Base-by-base conservation (phyloP, 2,329 filamentous ascomycete genomes). In the Allantophomopsis lycopodina region DNA sequence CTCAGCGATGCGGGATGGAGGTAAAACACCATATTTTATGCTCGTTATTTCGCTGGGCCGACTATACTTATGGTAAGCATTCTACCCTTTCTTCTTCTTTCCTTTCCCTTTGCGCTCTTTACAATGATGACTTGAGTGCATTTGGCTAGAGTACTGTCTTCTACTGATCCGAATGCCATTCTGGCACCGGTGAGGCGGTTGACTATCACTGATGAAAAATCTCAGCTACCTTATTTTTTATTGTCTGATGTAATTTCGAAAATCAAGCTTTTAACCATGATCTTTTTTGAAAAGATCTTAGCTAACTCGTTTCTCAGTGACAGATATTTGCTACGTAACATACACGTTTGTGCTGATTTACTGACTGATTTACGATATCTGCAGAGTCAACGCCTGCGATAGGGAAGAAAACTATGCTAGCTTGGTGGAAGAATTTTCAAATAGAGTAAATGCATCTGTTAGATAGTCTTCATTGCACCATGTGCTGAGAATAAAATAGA, bases 61-160 rank as follows among this genome's bases (percentile, higher is more conserved):
- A 32, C 35, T 34, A 47, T 51, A 35, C 20, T 46, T 36, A 41
- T 51, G 45, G 50, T 55, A 46, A 52, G 51, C 43, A 14, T 14
- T 38, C 5, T 31, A 32, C 17, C 12, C 6, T 36, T 28, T 47
- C 12, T 45, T 43, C 36, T 32, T 20, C 34, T 36, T 28, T 47
- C 12, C 44, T 43, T 36, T 32, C 17, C 34, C 40, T 15, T 36
- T 30, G 36, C 28, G 30, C 36, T 39, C 36, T 35, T 21, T 55
- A 55, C 60, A 60, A 87, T 93, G 89, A 96, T 96, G 89, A 96
- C 89, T 86, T 89, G 89, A 96, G 89, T 88, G 89, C 89, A 96
- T 96, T 96, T 96, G 89, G 89, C 89, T 96, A 86, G 89, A 96
- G 89, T 73, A 94, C 87, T 76, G 77, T 68, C 63, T 66, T 69